These are phyloP conservation scores for Stagonosporopsis rhizophila DNA, from an alignment of 2,329 filamentous ascomycete species.

Conservation along the genomic window DNA sequence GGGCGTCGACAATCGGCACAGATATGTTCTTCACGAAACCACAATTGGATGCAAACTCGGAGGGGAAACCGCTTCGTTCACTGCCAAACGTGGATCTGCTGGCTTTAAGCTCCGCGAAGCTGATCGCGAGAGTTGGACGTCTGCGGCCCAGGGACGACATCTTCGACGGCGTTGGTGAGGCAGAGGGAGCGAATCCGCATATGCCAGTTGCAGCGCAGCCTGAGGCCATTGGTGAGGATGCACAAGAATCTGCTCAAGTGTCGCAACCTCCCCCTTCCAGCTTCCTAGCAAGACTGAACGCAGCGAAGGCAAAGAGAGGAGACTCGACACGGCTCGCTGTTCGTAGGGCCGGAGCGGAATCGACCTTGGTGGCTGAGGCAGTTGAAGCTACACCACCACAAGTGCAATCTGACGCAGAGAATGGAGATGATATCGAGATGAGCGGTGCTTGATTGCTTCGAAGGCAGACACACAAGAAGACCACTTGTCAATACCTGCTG, in stretches of 20 bases:
- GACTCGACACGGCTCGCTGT: constrained; percentile 40
- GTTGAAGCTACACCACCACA: neutral
- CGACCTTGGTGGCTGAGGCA: neutral
- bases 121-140: constrained; percentile 71
- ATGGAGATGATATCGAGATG: constrained; percentile 4
- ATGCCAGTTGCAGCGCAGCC: neutral
- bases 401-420: neutral
- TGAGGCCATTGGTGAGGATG: neutral
- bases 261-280: constrained; percentile 36
- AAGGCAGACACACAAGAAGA: neutral
- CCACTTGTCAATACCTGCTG: neutral
- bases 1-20: constrained; percentile 84
- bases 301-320: constrained; percentile 52
- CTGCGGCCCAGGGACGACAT: constrained; percentile 52
- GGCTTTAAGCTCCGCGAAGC: constrained; percentile 72
- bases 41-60: constrained; percentile 31
- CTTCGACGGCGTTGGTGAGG: constrained; percentile 24
- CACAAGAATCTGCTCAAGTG: constrained; percentile 2
- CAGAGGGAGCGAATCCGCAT: constrained; percentile 2
- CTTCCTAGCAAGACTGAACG: constrained; percentile 52
- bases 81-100: constrained; percentile 70
- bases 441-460: constrained; percentile 2
- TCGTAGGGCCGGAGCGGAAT: neutral
- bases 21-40: constrained; percentile 72
- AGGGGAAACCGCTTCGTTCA: constrained; percentile 54